Evolutionary conservation across 805 yeast species (phyloP).

Genomic region (Lachancea nothofagi): DNA sequence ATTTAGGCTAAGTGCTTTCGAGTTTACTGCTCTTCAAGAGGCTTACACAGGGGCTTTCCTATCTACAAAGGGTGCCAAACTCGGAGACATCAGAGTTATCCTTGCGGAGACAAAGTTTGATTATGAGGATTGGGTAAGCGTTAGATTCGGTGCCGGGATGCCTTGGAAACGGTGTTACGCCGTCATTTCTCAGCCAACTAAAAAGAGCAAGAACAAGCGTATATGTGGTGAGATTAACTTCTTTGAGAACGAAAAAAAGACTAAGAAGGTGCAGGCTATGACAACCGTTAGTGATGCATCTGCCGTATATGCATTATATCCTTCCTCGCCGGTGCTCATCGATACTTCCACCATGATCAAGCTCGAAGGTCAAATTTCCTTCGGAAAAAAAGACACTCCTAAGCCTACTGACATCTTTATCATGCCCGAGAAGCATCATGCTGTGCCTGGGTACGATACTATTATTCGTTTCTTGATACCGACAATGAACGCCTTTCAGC

Average conservation of each 20-base stretch:
- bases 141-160: conserved; percentile 94
- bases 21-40: conserved; percentile 78
- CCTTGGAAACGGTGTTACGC: conserved; percentile 96
- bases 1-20: conserved; percentile 72
- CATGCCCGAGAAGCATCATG: conserved; percentile 68
- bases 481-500: conserved; percentile 59
- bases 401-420: conserved; percentile 46
- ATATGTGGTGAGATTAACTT: conserved; percentile 65
- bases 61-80: conserved; percentile 82
- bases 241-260: conserved; percentile 73
- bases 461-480: conserved; percentile 67
- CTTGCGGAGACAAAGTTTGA: conserved; percentile 78
- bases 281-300: conserved; percentile 69
- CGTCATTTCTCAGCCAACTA: conserved; percentile 67
- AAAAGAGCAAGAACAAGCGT: conserved; percentile 35
- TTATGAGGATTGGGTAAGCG: conserved; percentile 93
- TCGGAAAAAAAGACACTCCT: conserved; percentile 45
- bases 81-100: conserved; percentile 81
- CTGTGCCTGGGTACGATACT: conserved; percentile 66
- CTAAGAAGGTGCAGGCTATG: conserved; percentile 64
- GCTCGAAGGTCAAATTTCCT: conserved; percentile 73
- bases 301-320: conserved; percentile 86
- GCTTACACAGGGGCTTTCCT: conserved; percentile 94
- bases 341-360: conserved; percentile 87
- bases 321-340: conserved; percentile 73